Percentiles rank a stretch among this genome's conserved stretches.
These are phyloP conservation scores for Glycine latifolia DNA, from an alignment of 306 rosid species.

Conservation along the genomic window DNA sequence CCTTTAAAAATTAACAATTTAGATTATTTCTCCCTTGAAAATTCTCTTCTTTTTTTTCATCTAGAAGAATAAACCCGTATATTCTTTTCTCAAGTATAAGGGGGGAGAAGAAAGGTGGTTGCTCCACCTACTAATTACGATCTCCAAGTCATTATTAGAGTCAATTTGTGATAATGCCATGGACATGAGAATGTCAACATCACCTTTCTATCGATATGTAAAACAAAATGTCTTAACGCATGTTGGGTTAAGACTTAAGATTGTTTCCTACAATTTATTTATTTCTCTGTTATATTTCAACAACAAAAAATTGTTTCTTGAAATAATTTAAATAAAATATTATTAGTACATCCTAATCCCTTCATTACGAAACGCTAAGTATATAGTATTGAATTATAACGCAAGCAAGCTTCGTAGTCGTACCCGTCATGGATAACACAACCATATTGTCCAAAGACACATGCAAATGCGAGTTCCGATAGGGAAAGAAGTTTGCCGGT, in stretches of 20 bases:
- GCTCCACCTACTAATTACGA: neutral
- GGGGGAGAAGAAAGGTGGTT: neutral
- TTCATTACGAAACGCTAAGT: neutral
- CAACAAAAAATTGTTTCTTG: neutral
- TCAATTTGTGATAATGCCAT: neutral
- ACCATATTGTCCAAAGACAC: no score
- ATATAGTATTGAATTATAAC: neutral
- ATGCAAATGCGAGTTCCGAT: neutral
- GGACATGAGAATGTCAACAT: neutral
- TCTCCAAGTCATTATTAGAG: constrained; percentile 2
- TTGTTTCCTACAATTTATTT: neutral
- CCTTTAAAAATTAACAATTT: no score
- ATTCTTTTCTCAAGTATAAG: neutral
- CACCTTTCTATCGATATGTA: no score
- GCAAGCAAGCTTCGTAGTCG: neutral
- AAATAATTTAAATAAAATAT: neutral
- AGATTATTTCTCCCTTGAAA: neutral
- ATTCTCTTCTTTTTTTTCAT: neutral
- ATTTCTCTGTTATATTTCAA: no score
- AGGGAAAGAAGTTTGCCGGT: constrained; percentile 33
- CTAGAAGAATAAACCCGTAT: constrained; percentile 26
- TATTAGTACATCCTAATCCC: neutral
- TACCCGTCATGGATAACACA: neutral
- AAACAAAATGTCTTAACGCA: neutral
- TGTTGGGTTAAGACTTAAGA: neutral